Conservation (phyloP, 371 early-diverging fungal genomes). For the Lichtheimia ornata region DNA sequence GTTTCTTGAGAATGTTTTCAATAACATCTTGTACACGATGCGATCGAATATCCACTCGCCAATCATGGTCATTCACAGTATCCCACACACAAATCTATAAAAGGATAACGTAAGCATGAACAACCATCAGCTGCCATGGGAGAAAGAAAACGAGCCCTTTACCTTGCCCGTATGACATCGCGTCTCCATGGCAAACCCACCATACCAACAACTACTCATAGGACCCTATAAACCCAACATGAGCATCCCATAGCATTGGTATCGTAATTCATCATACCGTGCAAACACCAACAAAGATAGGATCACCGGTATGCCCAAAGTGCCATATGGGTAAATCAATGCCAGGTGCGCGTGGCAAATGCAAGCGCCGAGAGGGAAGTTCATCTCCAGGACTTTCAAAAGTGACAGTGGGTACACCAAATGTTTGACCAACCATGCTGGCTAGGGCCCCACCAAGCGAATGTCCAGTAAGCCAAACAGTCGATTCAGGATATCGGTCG, state of each 20-base stretch:
- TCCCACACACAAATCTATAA: conserved; percentile 67
- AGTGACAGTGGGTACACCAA: conserved; percentile 84
- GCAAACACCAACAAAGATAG: conserved; percentile 91
- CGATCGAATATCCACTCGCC: conserved; percentile 75
- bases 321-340: conserved; percentile 82
- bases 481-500: conserved; percentile 65
- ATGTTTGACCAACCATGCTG: conserved; percentile 81
- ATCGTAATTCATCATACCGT: conserved; percentile 40
- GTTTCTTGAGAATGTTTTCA: conserved; percentile 68
- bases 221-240: conserved; percentile 51
- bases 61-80: conserved; percentile 64
- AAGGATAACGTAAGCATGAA: neutral
- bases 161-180: conserved; percentile 55
- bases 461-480: conserved; percentile 92
- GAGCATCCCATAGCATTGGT: neutral
- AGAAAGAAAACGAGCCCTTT: conserved; percentile 7
- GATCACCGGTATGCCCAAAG: conserved; percentile 92
- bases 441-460: conserved; percentile 91
- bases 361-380: conserved; percentile 78
- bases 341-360: conserved; percentile 68
- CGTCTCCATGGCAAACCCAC: conserved; percentile 90
- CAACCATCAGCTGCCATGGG: neutral
- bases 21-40: conserved; percentile 84
- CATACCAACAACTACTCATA: conserved; percentile 80
- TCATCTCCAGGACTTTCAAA: conserved; percentile 91